Conservation (phyloP, 179 eudicot species). For the Gypsophila paniculata region DNA sequence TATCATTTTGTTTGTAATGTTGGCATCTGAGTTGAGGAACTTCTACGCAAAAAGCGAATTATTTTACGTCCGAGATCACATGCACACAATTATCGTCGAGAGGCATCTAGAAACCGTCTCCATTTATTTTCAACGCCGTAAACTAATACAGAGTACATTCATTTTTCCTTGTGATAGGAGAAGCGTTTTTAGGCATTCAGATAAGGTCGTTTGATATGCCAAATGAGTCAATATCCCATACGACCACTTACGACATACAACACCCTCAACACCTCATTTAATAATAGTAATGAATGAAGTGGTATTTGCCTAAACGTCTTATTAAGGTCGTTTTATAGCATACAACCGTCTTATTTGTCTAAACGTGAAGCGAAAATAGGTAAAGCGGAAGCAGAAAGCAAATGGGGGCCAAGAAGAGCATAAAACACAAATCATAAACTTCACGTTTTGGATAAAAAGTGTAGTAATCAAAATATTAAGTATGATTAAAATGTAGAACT, state of each 20-base stretch:
- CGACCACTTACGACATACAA: no score
- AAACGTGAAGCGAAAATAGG: neutral
- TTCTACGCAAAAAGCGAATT: constrained; percentile 4
- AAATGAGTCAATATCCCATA: no score
- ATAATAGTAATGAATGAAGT: no score
- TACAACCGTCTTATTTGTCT: no score
- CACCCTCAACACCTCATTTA: no score
- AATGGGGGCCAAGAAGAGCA: neutral
- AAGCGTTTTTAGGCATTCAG: no score
- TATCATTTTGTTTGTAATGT: constrained; percentile 4
- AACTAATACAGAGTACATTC: no score
- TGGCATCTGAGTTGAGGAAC: neutral
- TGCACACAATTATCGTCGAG: neutral
- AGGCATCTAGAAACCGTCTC: neutral
- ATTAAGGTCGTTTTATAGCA: no score
- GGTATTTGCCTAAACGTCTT: no score
- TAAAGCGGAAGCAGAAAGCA: constrained; percentile 3
- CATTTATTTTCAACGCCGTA: neutral
- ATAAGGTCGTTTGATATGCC: no score
- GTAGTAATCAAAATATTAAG: neutral
- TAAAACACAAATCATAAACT: constrained; percentile 19
- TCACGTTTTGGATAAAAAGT: constrained; percentile 16
- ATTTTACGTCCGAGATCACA: no score
- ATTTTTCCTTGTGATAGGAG: neutral
- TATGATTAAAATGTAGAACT: constrained; percentile 11